Conservation (phyloP, 345 rosid genomes). For the Anacardium occidentale region DNA sequence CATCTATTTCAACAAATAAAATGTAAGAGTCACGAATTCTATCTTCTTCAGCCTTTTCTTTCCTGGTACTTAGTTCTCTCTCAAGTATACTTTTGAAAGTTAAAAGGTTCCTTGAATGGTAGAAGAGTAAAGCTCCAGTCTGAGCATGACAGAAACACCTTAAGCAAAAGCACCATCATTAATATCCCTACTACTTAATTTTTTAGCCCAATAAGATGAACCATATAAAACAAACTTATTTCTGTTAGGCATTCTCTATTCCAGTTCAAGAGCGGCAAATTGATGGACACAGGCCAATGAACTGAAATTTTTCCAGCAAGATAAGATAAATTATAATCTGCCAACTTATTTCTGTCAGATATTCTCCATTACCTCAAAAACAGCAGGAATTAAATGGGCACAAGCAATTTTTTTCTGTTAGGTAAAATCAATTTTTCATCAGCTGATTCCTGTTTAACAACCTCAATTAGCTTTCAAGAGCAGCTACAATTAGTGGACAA, state of each 20-base stretch:
- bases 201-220: neutral
- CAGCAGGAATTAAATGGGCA: neutral
- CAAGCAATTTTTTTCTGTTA: constrained; percentile 4
- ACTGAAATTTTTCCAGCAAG: neutral
- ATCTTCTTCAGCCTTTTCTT: neutral
- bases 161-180: neutral
- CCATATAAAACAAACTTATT: neutral
- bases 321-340: neutral
- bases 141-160: neutral
- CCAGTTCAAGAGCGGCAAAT: neutral
- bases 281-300: constrained; percentile 11
- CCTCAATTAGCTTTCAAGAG: neutral
- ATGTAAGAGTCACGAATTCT: neutral
- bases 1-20: neutral
- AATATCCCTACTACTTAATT: neutral
- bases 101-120: neutral
- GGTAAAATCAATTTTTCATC: neutral
- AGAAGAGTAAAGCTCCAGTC: neutral
- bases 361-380: neutral
- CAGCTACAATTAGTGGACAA: neutral
- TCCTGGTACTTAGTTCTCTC: neutral
- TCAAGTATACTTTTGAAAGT: neutral
- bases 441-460: too few species aligned
- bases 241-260: neutral
- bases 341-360: neutral